phyloP scores from a whole-genome alignment of 1,284 basidiomycete species.

The Porodaedalea pini region DNA sequence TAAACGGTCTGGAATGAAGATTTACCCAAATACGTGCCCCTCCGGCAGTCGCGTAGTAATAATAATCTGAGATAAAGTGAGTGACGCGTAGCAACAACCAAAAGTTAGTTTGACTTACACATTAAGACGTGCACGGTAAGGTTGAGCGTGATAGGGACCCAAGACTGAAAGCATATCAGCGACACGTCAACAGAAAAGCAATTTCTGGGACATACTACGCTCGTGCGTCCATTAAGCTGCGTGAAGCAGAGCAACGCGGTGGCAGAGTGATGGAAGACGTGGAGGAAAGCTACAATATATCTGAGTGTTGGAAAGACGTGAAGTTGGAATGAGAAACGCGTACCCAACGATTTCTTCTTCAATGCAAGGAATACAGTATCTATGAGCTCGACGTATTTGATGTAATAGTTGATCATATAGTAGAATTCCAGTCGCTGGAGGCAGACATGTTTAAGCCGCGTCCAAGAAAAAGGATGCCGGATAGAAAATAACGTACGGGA shows the following conservation, averaged over 20 bases:
- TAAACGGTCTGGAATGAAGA: constrained; percentile 14
- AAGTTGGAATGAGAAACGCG: constrained; percentile 27
- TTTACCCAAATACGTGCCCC: constrained; percentile 92
- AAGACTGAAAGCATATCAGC: constrained; percentile 60
- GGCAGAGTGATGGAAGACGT: constrained; percentile 99
- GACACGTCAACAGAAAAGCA: constrained; percentile 8
- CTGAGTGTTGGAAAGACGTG: constrained; percentile 12
- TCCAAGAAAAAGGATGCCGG: constrained; percentile 14
- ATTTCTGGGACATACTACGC: constrained; percentile 57
- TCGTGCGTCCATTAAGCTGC: constrained; percentile 90
- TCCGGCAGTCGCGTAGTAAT: constrained; percentile 95
- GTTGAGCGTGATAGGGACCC: constrained; percentile 94
- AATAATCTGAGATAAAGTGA: constrained; percentile 70
- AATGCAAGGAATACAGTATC: constrained; percentile 97
- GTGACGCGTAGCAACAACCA: not conserved
- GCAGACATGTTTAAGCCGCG: constrained; percentile 16
- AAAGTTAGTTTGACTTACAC: constrained; percentile 61
- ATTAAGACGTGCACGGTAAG: constrained; percentile 95
- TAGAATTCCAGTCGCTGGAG: constrained; percentile 79
- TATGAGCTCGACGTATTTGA: constrained; percentile 91
- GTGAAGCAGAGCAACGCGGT: constrained; percentile 93
- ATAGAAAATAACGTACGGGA: constrained; percentile 50
- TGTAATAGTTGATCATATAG: constrained; percentile 98
- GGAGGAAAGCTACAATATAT: constrained; percentile 74
- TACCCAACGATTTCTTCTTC: constrained; percentile 96